A percentile compares a stretch with the other conserved stretches of the same genome.
phyloP scores from a whole-genome alignment of 2,329 filamentous ascomycete species.

The Decorospora gaudefroyi region DNA sequence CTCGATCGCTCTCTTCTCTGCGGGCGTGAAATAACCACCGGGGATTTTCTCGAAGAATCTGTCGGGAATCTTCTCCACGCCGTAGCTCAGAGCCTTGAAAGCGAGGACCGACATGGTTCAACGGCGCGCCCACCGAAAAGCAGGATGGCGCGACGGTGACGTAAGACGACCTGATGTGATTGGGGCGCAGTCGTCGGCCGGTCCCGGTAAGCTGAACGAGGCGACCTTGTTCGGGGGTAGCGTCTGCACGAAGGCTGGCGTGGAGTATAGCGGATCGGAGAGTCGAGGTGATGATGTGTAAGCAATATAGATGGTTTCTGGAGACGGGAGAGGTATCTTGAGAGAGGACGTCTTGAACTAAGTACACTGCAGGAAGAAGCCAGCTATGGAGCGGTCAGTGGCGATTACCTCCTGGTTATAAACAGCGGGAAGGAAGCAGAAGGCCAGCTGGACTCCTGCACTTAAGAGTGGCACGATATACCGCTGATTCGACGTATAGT shows the following conservation, averaged over 20 bases:
- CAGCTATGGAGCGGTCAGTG: slow-evolving; percentile 5
- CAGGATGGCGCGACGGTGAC: slow-evolving; percentile 37
- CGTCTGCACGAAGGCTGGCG: slow-evolving; percentile 26
- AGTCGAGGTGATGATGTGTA: slow-evolving; percentile 8
- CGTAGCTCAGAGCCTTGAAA: slow-evolving; percentile 47
- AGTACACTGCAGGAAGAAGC: slow-evolving; percentile 3
- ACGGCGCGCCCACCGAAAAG: slow-evolving; percentile 29
- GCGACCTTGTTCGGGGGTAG: slow-evolving; percentile 28
- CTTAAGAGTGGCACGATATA: slow-evolving; percentile 19
- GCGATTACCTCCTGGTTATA: slow-evolving; percentile 9
- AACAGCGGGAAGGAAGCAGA: slow-evolving; percentile 20
- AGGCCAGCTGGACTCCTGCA: slow-evolving; percentile 10
- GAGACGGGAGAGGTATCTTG: slow-evolving; percentile 10
- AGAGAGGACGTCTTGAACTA: not conserved
- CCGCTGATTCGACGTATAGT: slow-evolving; percentile 12
- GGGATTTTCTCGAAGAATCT: slow-evolving; percentile 46
- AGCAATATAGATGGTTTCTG: slow-evolving; percentile 15
- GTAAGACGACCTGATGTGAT: slow-evolving; percentile 42
- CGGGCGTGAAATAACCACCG: slow-evolving; percentile 45
- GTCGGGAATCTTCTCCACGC: slow-evolving; percentile 48
- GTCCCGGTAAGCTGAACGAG: slow-evolving; percentile 20
- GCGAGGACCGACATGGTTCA: slow-evolving; percentile 44
- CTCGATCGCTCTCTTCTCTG: slow-evolving; percentile 36
- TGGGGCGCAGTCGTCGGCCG: slow-evolving; percentile 31
- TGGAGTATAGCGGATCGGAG: slow-evolving; percentile 11